These are phyloP conservation scores for Aspergillus sp. DNA, from an alignment of 2,329 filamentous ascomycete genomes.

Conservation along the genomic window DNA sequence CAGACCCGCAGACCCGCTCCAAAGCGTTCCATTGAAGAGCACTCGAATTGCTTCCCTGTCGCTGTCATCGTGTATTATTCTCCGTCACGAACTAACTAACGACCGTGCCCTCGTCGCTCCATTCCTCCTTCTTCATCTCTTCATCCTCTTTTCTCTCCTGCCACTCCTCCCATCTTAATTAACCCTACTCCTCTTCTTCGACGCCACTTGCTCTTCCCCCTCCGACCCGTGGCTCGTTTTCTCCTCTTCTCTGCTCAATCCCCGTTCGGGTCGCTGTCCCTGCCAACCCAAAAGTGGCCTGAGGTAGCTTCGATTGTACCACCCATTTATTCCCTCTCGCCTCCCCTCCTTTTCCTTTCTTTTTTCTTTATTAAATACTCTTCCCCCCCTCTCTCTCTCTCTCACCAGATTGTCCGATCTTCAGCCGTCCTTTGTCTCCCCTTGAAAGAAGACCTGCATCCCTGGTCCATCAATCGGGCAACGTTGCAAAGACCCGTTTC, in stretches of 20 bases:
- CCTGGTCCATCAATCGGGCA: constrained; percentile 6
- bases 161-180: not conserved
- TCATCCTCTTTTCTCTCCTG: not conserved
- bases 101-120: not conserved
- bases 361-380: constrained; percentile 7
- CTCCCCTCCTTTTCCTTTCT: constrained; percentile 10
- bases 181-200: not conserved
- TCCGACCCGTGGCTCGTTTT: constrained; percentile 21
- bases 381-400: not conserved
- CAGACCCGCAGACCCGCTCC: too few relatives aligned
- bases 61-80: not conserved
- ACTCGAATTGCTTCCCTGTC: too few relatives aligned
- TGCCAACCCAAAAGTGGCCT: constrained; percentile 9
- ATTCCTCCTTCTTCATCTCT: not conserved
- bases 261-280: constrained; percentile 3
- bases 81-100: not conserved
- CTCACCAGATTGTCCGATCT: not conserved
- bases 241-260: constrained; percentile 6
- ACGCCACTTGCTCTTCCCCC: constrained; percentile 18
- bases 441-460: not conserved
- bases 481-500: constrained; percentile 5
- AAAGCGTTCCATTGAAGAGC: too few relatives aligned
- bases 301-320: constrained; percentile 6
- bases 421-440: constrained; percentile 4
- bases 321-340: constrained; percentile 2